phyloP scores from a whole-genome alignment of 2,329 filamentous ascomycete genomes.

The Achaetomium macrosporum region DNA sequence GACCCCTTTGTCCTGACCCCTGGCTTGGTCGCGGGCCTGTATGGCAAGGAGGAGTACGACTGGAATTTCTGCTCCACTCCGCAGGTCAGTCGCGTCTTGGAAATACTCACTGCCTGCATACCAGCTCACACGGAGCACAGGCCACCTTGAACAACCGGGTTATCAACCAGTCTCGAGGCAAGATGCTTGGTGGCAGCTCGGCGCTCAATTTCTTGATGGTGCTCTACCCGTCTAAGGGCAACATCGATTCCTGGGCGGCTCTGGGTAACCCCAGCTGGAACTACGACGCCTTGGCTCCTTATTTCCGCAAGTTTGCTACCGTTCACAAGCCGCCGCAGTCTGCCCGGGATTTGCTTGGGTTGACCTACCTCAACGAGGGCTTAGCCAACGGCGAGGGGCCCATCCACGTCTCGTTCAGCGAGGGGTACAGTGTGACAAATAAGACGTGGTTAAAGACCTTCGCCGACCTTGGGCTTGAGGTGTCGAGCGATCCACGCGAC shows the following conservation, averaged over 20 bases:
- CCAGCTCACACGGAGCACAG: conserved; percentile 4
- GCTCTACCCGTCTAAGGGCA: conserved; percentile 25
- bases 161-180: conserved; percentile 31
- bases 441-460: conserved; percentile 36
- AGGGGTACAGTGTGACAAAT: conserved; percentile 30
- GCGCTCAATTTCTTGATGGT: conserved; percentile 28
- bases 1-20: conserved; percentile 35
- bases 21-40: conserved; percentile 30
- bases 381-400: conserved; percentile 31
- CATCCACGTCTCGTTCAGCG: conserved; percentile 33
- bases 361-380: conserved; percentile 31
- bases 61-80: conserved; percentile 36
- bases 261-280: conserved; percentile 28
- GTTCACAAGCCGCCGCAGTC: conserved; percentile 27
- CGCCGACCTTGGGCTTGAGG: conserved; percentile 29
- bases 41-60: conserved; percentile 35
- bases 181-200: conserved; percentile 31
- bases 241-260: conserved; percentile 27
- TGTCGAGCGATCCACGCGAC: conserved; percentile 30
- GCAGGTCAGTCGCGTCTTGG: conserved; percentile 26
- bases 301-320: conserved; percentile 32
- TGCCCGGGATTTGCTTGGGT: conserved; percentile 26
- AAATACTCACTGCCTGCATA: not conserved
- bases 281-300: conserved; percentile 27
- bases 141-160: conserved; percentile 25